Evolutionary conservation across 257 asterid species (phyloP).

Genomic region (Solanum piurae): DNA sequence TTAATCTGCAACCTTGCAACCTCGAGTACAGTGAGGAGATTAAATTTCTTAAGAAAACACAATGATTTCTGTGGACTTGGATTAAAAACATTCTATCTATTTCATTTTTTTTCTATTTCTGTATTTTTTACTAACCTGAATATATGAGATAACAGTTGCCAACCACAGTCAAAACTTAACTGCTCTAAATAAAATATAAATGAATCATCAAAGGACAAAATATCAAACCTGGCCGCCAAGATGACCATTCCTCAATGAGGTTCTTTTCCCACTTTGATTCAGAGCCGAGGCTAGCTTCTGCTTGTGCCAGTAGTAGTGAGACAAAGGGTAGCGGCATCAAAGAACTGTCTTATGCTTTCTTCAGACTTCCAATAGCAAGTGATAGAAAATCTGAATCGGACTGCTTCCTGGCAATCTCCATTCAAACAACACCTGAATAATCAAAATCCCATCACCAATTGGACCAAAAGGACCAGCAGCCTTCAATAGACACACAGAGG

Average conservation of each 20-base stretch:
- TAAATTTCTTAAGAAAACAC: no score
- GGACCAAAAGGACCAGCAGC: not conserved
- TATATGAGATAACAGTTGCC: not conserved
- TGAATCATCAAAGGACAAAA: not conserved
- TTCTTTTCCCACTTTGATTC: constrained; percentile 57
- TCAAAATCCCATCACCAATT: not conserved
- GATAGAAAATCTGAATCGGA: constrained; percentile 52
- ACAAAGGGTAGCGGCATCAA: constrained; percentile 38
- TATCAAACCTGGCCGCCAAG: constrained; percentile 76
- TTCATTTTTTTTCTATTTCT: no score
- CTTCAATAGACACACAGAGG: not conserved
- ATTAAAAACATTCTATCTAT: no score
- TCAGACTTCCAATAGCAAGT: constrained; percentile 61
- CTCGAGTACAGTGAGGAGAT: no score
- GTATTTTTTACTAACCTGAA: no score
- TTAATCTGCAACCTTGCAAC: no score
- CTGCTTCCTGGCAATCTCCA: constrained; percentile 76
- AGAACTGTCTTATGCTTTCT: constrained; percentile 50
- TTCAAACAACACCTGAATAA: constrained; percentile 61
- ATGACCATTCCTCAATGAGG: constrained; percentile 66
- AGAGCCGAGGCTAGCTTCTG: constrained; percentile 86
- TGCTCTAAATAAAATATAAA: not conserved
- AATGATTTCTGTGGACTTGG: no score
- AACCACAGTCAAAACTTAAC: not conserved
- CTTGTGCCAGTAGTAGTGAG: constrained; percentile 73